Evolutionary conservation across 805 yeast species (phyloP), one percentile per base, ranked within the genome.

Genomic region (Ogataea kodamae): DNA sequence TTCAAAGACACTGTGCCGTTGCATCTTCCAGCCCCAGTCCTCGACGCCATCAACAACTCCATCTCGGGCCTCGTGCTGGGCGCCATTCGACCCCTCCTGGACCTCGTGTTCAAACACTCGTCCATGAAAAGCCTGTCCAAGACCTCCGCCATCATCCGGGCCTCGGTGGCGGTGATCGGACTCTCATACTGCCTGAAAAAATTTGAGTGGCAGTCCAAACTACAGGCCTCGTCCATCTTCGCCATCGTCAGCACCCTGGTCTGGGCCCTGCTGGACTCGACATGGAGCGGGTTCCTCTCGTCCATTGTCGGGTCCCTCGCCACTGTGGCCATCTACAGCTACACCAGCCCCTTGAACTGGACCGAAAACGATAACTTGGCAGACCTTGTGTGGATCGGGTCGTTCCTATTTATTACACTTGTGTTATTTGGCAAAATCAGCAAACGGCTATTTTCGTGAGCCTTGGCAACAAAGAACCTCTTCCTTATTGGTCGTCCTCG

Each of bases 371-470:
- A 54, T 27, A 16, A 34, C 4, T 28, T 51, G 26, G 74, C 78
- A 2, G 62, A 67, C 18, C 55, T 71, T 52, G 59, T 77, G 19
- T 76, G 77, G 72, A 59, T 74, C 25, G 78, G 73, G 3, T 73
- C 84, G 52, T 78, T 78, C 59, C 73, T 76, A 53, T 81, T 80
- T 59, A 67, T 80, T 46, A 81, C 83, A 0, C 62, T 75, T 28
- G 65, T 81, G 23, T 67, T 81, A 16, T 78, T 81, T 57, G 87
- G 89, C 12, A 80, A 80, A 53, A 50, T 81, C 34, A 85, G 84
- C 53, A 72, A 35, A 19, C 33, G 45, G 22, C 17, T 35, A 15
- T 28, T 35, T 16, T 29, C 30, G 11, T 35, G 28, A 24, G 10
- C 9, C 19, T 4, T 29, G 21, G 12, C 30, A 12, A 11, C 8